A percentile compares a stretch with the other conserved stretches of the same genome.
These are phyloP conservation scores for Oemleria cerasiformis DNA, from an alignment of 306 rosid genomes.

Conservation along the genomic window DNA sequence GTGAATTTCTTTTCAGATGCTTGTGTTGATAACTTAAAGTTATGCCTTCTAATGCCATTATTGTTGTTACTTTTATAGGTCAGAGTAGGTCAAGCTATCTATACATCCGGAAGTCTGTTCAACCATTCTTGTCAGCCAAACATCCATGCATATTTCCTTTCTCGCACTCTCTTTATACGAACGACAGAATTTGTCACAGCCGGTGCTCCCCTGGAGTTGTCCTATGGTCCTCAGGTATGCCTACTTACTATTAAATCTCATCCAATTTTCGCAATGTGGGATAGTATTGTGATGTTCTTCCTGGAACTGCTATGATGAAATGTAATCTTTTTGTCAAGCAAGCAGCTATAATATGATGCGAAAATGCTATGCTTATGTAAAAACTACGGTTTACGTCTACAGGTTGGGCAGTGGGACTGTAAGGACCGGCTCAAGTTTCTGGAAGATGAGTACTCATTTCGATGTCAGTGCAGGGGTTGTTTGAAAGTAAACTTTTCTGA, in stretches of 20 bases:
- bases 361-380: slow-evolving; percentile 21
- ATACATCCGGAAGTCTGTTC: slow-evolving; percentile 70
- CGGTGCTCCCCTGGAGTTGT: slow-evolving; percentile 67
- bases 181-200: slow-evolving; percentile 55
- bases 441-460: slow-evolving; percentile 65
- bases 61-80: slow-evolving; percentile 49
- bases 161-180: slow-evolving; percentile 64
- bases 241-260: neutral
- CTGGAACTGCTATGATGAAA: neutral
- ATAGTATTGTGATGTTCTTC: neutral
- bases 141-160: slow-evolving; percentile 70
- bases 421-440: slow-evolving; percentile 66
- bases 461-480: slow-evolving; percentile 72
- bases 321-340: neutral
- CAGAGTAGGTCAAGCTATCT: slow-evolving; percentile 86
- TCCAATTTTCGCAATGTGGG: neutral
- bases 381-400: slow-evolving; percentile 26
- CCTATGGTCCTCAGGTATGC: slow-evolving; percentile 92
- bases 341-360: neutral
- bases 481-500: slow-evolving; percentile 61
- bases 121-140: slow-evolving; percentile 94
- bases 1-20: neutral
- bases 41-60: slow-evolving; percentile 13
- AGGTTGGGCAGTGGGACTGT: slow-evolving; percentile 88
- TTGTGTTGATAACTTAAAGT: neutral